phyloP scores from a whole-genome alignment of 1,139 yeast species.

The Spathaspora jeffriesii region DNA sequence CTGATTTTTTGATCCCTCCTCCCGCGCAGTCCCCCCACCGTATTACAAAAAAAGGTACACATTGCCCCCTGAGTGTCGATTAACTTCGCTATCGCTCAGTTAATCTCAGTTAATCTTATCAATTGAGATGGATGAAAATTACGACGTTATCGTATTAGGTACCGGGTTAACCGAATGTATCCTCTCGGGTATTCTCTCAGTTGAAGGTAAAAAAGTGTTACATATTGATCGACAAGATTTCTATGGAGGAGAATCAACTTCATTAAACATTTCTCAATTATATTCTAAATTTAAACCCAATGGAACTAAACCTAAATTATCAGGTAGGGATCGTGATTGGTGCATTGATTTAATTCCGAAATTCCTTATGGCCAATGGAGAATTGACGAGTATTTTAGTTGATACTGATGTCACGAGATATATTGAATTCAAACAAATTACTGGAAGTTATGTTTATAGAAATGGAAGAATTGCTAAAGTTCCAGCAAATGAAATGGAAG shows the following conservation, averaged over 20 bases:
- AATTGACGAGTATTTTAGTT: constrained; percentile 89
- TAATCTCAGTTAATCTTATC: background rate
- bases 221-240: constrained; percentile 97
- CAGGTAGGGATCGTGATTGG: constrained; percentile 97
- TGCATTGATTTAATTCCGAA: constrained; percentile 96
- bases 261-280: constrained; percentile 61
- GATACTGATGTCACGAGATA: constrained; percentile 96
- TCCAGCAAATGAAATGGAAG: constrained; percentile 91
- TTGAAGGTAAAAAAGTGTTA: constrained; percentile 87
- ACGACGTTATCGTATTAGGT: constrained; percentile 67
- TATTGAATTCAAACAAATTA: constrained; percentile 93
- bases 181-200: constrained; percentile 89
- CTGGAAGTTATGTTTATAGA: constrained; percentile 93
- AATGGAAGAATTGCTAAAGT: constrained; percentile 93
- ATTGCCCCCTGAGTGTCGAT: background rate
- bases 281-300: constrained; percentile 71
- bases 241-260: constrained; percentile 85
- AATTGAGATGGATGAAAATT: constrained; percentile 80
- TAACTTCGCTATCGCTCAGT: background rate
- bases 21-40: background rate
- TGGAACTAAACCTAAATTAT: constrained; percentile 67
- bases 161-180: constrained; percentile 97
- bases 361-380: constrained; percentile 98
- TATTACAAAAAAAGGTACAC: background rate
- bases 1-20: background rate